Evolutionary conservation across 768 basidiomycete species (phyloP).

Genomic region (Lactarius indigo): DNA sequence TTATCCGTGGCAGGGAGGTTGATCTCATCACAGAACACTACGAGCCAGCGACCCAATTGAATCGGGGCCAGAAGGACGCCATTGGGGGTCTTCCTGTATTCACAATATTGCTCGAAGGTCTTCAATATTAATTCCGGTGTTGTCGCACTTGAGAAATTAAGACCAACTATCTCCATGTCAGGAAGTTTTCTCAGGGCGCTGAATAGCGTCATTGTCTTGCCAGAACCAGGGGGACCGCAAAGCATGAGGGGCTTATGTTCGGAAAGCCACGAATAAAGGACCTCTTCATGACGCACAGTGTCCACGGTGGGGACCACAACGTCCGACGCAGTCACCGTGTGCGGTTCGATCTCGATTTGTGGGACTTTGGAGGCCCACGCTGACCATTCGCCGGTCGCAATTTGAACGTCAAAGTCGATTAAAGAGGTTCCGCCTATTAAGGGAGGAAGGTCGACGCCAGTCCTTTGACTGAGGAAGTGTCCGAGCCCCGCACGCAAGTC

Average conservation of each 20-base stretch:
- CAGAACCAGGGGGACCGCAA: conserved; percentile 98
- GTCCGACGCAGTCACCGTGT: conserved; percentile 92
- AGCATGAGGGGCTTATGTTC: conserved; percentile 98
- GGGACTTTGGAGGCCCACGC: conserved; percentile 93
- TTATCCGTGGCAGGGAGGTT: conserved; percentile 96
- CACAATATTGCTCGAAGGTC: conserved; percentile 99
- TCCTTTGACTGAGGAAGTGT: conserved; percentile 77
- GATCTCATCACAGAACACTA: conserved; percentile 99
- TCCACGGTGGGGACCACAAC: conserved; percentile 98
- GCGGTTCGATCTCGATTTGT: conserved; percentile 93
- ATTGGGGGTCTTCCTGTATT: conserved; percentile 97
- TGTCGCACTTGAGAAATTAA: conserved; percentile 99
- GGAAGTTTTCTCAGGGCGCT: conserved; percentile 96
- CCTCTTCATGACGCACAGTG: conserved; percentile 97
- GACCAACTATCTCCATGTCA: conserved; percentile 97
- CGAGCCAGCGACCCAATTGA: conserved; percentile 96
- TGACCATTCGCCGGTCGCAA: conserved; percentile 81
- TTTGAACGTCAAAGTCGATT: conserved; percentile 93
- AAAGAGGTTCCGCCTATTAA: conserved; percentile 74
- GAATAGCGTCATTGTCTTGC: conserved; percentile 99
- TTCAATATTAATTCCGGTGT: conserved; percentile 97
- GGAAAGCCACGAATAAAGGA: conserved; percentile 96
- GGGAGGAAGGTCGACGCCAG: conserved; percentile 85
- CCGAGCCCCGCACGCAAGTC: conserved; percentile 88
- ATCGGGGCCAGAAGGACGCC: conserved; percentile 93